Percentiles rank a stretch among this genome's conserved stretches.
Conservation (phyloP, 1,284 basidiomycete genomes). For the Apiotrichum sp. region DNA sequence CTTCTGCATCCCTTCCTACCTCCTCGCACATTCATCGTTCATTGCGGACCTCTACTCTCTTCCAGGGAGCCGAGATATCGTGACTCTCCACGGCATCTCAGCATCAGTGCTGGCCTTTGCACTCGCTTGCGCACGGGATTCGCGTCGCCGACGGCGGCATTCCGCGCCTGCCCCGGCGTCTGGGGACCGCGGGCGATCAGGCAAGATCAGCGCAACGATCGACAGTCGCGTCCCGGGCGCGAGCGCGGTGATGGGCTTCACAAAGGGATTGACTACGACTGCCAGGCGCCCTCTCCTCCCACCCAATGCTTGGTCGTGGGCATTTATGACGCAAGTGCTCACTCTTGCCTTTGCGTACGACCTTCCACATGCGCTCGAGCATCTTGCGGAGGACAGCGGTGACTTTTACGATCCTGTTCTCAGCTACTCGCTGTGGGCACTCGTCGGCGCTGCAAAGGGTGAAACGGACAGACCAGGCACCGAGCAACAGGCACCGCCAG, state of each 20-base stretch:
- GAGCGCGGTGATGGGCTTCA: not conserved
- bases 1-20: not conserved
- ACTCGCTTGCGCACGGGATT: not conserved
- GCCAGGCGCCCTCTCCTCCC: not conserved
- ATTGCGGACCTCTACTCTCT: not conserved
- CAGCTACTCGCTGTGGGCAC: not conserved
- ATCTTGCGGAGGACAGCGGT: not conserved
- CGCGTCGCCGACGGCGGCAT: not conserved
- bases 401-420: slow-evolving; percentile 1
- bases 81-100: not conserved
- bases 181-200: not conserved
- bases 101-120: not conserved
- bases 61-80: not conserved
- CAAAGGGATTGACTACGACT: not conserved
- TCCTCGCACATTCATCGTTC: not conserved
- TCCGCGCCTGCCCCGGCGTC: not conserved
- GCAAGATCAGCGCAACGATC: not conserved
- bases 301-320: not conserved
- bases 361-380: slow-evolving; percentile 1
- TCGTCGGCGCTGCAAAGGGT: not conserved
- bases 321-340: not conserved
- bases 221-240: too few species aligned
- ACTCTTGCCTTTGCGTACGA: not conserved
- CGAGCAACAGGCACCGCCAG: not conserved
- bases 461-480: not conserved